Percentiles rank a stretch among this genome's conserved stretches.
phyloP scores from a whole-genome alignment of 148 eudicot species.

The Dysphania ambrosioides region DNA sequence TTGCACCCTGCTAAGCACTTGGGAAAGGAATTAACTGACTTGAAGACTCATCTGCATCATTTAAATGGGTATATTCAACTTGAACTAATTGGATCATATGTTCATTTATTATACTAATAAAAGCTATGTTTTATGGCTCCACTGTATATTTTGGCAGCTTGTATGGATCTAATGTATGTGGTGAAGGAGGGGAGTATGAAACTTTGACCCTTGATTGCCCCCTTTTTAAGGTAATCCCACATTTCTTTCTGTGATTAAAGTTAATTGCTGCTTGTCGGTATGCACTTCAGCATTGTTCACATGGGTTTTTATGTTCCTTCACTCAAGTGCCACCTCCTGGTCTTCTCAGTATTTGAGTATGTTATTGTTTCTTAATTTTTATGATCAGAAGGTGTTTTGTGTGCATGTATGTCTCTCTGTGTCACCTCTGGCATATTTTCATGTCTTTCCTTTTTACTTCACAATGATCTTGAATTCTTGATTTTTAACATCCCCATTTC shows the following conservation, averaged over 20 bases:
- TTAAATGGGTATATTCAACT: conserved; percentile 57
- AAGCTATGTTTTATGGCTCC: not conserved
- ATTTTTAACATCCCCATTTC: too few relatives aligned
- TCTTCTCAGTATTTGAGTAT: not conserved
- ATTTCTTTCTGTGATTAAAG: conserved; percentile 1
- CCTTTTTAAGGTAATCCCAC: conserved; percentile 62
- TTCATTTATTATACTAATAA: not conserved
- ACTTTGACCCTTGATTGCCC: conserved; percentile 94
- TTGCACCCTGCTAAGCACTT: conserved; percentile 82
- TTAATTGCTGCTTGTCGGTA: not conserved
- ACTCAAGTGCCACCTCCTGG: not conserved
- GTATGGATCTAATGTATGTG: conserved; percentile 93
- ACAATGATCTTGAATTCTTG: not conserved
- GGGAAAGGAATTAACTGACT: conserved; percentile 67
- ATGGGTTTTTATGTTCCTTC: not conserved
- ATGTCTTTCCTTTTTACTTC: not conserved
- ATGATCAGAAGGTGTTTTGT: not conserved
- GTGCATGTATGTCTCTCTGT: not conserved
- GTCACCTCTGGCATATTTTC: not conserved
- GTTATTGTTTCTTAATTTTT: not conserved
- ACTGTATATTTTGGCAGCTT: conserved; percentile 41
- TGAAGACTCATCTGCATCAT: conserved; percentile 69
- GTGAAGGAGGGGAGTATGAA: conserved; percentile 99
- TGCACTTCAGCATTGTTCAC: not conserved
- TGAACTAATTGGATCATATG: not conserved